These are phyloP conservation scores for Boeremia exigua DNA, from an alignment of 2,329 filamentous ascomycete species.

Conservation along the genomic window DNA sequence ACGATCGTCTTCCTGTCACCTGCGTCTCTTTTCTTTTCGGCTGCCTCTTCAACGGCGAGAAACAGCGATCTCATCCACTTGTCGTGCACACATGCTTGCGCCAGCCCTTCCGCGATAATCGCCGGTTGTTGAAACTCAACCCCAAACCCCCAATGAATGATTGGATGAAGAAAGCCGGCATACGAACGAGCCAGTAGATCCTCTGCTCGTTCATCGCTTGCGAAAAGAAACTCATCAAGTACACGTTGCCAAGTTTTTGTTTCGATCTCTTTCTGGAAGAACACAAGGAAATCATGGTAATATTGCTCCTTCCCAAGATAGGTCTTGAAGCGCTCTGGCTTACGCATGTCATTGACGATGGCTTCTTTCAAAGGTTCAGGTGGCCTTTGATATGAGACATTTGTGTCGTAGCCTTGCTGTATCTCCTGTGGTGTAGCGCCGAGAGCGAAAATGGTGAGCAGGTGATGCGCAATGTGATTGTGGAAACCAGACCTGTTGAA, in stretches of 20 bases:
- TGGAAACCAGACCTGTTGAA: constrained; percentile 80
- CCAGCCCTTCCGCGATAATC: constrained; percentile 79
- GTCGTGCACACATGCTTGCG: constrained; percentile 75
- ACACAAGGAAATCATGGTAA: constrained; percentile 77
- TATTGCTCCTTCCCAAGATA: constrained; percentile 68
- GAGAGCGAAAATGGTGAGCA: constrained; percentile 78
- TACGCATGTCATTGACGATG: constrained; percentile 62
- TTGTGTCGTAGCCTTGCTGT: constrained; percentile 68
- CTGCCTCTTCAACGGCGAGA: constrained; percentile 57
- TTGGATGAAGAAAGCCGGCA: constrained; percentile 74
- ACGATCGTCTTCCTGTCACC: constrained; percentile 53
- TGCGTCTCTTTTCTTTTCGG: constrained; percentile 38
- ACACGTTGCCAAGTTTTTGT: constrained; percentile 66
- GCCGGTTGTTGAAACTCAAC: constrained; percentile 83
- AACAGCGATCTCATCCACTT: constrained; percentile 64
- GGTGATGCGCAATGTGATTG: constrained; percentile 79
- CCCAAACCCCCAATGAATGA: constrained; percentile 86
- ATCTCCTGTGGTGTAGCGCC: constrained; percentile 68
- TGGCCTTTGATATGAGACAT: constrained; percentile 70
- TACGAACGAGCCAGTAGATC: constrained; percentile 73
- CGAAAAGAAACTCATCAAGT: constrained; percentile 72
- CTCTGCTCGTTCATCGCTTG: constrained; percentile 67
- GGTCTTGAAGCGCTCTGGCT: constrained; percentile 62
- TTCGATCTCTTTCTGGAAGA: constrained; percentile 77
- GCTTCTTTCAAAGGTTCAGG: constrained; percentile 55